These are phyloP conservation scores for Clathrospora elynae DNA, from an alignment of 2,329 filamentous ascomycete genomes.

Conservation along the genomic window DNA sequence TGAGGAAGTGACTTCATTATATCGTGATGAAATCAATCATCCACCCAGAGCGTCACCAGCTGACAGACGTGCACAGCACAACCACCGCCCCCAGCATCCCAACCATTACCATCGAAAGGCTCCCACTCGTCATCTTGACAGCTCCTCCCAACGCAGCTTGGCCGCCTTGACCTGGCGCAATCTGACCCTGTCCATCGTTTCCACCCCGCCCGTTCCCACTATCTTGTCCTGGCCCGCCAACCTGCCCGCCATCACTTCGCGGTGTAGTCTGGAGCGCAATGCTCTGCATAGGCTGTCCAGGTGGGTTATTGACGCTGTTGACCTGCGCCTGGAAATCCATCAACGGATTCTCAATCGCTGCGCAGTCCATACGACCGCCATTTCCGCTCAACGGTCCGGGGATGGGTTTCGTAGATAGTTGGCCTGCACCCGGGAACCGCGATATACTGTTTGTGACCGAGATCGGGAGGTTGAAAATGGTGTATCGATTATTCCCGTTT, in stretches of 20 bases:
- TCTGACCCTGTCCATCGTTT: slow-evolving; percentile 15
- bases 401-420: slow-evolving; percentile 39
- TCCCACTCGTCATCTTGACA: slow-evolving; percentile 14
- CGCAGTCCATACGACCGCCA: slow-evolving; percentile 42
- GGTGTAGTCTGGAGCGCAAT: slow-evolving; percentile 33
- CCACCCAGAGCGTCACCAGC: too few relatives aligned
- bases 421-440: slow-evolving; percentile 40
- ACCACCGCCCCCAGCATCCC: slow-evolving; percentile 17
- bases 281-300: slow-evolving; percentile 38
- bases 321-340: slow-evolving; percentile 30
- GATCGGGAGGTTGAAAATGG: slow-evolving; percentile 73
- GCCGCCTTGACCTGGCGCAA: slow-evolving; percentile 8
- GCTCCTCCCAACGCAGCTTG: slow-evolving; percentile 13
- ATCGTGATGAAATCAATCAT: too few relatives aligned
- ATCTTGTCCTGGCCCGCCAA: slow-evolving; percentile 22
- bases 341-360: slow-evolving; percentile 36
- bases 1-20: too few relatives aligned
- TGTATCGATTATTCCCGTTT: slow-evolving; percentile 68
- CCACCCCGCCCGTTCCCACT: slow-evolving; percentile 1
- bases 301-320: slow-evolving; percentile 42
- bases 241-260: slow-evolving; percentile 35
- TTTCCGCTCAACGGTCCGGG: slow-evolving; percentile 44
- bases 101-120: slow-evolving; percentile 18
- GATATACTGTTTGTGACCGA: slow-evolving; percentile 68
- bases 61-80: slow-evolving; percentile 18